These are phyloP conservation scores for Agaricus blazei DNA, from an alignment of 768 basidiomycete species.

Conservation along the genomic window DNA sequence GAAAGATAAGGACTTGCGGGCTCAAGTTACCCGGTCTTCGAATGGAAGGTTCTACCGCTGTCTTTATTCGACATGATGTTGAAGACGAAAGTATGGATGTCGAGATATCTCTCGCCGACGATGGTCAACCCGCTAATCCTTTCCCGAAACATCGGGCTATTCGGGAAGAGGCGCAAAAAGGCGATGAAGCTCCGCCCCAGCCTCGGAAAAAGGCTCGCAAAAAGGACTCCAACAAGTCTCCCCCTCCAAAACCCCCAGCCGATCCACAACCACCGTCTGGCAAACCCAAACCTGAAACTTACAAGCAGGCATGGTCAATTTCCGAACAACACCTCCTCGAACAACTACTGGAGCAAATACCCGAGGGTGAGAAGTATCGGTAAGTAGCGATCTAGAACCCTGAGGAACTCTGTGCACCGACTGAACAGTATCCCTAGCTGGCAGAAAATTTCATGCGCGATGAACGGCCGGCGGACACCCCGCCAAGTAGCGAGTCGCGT, in stretches of 20 bases:
- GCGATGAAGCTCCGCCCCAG: background rate
- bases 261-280: conserved; percentile 11
- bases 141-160: background rate
- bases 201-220: conserved; percentile 5
- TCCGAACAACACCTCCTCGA: conserved; percentile 77
- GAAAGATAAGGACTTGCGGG: conserved; percentile 35
- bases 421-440: conserved; percentile 38
- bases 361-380: conserved; percentile 74
- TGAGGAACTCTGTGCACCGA: background rate
- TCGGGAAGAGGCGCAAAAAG: background rate
- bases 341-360: conserved; percentile 67
- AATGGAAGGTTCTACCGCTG: conserved; percentile 26
- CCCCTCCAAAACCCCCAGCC: background rate
- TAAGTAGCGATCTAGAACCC: conserved; percentile 22
- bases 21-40: conserved; percentile 22
- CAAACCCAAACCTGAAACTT: conserved; percentile 65
- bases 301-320: conserved; percentile 75
- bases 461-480: conserved; percentile 72
- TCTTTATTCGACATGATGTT: conserved; percentile 51
- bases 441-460: conserved; percentile 77
- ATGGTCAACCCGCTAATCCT: background rate
- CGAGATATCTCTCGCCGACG: conserved; percentile 38
- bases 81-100: conserved; percentile 61
- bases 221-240: background rate
- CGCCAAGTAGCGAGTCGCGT: conserved; percentile 86